Percentiles rank a stretch among this genome's conserved stretches.
Conservation (phyloP, 495 filamentous ascomycete genomes). For the Trichocladium antarcticum region DNA sequence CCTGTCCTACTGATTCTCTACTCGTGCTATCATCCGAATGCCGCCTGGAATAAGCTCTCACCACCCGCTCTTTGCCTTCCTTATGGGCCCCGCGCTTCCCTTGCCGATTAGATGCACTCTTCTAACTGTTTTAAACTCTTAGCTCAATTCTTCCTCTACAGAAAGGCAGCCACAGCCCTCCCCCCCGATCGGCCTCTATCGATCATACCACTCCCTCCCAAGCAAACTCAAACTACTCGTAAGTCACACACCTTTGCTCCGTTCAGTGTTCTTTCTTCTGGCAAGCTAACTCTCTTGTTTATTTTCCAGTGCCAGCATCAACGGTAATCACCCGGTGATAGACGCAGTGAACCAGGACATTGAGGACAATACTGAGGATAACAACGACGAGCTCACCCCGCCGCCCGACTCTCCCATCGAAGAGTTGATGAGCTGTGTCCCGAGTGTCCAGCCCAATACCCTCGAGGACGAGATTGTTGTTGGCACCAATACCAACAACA, state of each 20-base stretch:
- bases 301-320: background rate
- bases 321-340: too few species aligned
- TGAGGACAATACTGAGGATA: background rate
- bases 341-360: too few species aligned
- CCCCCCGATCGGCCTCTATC: background rate
- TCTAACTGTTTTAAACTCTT: too few species aligned
- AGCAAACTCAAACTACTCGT: background rate
- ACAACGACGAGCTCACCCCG: conserved; percentile 19
- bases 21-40: too few species aligned
- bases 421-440: conserved; percentile 17
- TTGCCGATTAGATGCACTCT: too few species aligned
- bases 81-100: too few species aligned
- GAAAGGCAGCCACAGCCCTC: background rate
- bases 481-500: conserved; percentile 27
- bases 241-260: background rate
- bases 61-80: background rate
- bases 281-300: background rate
- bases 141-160: background rate
- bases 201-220: background rate
- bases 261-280: background rate
- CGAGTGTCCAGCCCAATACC: conserved; percentile 27
- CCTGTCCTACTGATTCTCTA: background rate
- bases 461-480: conserved; percentile 40
- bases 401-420: conserved; percentile 17
- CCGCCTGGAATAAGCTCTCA: background rate